Evolutionary conservation across 805 yeast species (phyloP).

Genomic region (Saccharomycopsis capsularis): DNA sequence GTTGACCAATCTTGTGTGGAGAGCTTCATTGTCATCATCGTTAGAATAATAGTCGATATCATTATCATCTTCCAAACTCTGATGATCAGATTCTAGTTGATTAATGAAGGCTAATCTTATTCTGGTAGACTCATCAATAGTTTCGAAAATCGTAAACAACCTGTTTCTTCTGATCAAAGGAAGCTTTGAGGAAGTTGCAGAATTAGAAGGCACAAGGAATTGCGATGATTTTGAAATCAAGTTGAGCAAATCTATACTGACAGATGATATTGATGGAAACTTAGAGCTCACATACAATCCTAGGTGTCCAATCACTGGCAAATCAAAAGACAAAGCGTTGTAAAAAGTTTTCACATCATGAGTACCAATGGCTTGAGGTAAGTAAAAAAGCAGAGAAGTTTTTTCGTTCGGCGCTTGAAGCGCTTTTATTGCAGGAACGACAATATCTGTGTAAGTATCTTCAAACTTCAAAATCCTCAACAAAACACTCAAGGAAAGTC

Average conservation of each 20-base stretch:
- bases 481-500: slow-evolving; percentile 38
- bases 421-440: slow-evolving; percentile 8
- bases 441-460: slow-evolving; percentile 44
- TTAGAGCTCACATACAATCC: slow-evolving; percentile 66
- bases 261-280: slow-evolving; percentile 42
- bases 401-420: neutral
- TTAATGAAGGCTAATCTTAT: slow-evolving; percentile 67
- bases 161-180: slow-evolving; percentile 47
- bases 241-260: slow-evolving; percentile 47
- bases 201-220: slow-evolving; percentile 31
- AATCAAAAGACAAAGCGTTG: slow-evolving; percentile 63
- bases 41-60: neutral
- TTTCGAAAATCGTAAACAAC: slow-evolving; percentile 61
- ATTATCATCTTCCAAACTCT: slow-evolving; percentile 11
- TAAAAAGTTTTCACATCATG: slow-evolving; percentile 58
- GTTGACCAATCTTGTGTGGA: slow-evolving; percentile 28
- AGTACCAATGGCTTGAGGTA: slow-evolving; percentile 34
- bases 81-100: slow-evolving; percentile 43
- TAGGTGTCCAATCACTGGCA: slow-evolving; percentile 67
- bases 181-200: slow-evolving; percentile 22
- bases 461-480: slow-evolving; percentile 45
- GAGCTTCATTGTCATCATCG: neutral
- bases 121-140: slow-evolving; percentile 70
- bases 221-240: slow-evolving; percentile 43
- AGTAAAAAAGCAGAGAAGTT: slow-evolving; percentile 21